These are phyloP conservation scores for Rhododendron henanense DNA, from an alignment of 148 eudicot species.

Conservation along the genomic window DNA sequence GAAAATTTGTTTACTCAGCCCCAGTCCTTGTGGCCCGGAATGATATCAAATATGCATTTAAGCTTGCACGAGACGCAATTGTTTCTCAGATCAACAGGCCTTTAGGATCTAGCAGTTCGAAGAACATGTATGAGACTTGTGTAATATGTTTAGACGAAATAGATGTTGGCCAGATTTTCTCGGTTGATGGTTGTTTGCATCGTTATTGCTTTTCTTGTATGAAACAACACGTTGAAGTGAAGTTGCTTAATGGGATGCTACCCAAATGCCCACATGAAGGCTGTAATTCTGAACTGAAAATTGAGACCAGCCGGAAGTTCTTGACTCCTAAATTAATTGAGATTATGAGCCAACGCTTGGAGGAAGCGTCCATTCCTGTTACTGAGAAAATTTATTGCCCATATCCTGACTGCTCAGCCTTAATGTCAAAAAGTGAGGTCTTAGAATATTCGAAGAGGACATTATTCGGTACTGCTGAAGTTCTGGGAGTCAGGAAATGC, in stretches of 20 bases:
- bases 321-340: constrained; percentile 52
- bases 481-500: constrained; percentile 47
- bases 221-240: constrained; percentile 71
- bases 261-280: constrained; percentile 80
- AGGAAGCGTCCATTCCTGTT: constrained; percentile 71
- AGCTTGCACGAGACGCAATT: constrained; percentile 73
- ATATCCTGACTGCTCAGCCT: constrained; percentile 71
- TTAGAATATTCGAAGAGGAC: constrained; percentile 29
- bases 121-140: constrained; percentile 41
- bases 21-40: constrained; percentile 46
- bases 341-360: constrained; percentile 50
- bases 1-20: constrained; percentile 37
- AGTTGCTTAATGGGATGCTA: constrained; percentile 51
- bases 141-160: constrained; percentile 65
- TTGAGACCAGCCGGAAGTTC: constrained; percentile 49
- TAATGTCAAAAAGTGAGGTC: constrained; percentile 63
- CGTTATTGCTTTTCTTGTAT: constrained; percentile 75
- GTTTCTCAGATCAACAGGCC: constrained; percentile 34
- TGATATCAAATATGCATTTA: constrained; percentile 55
- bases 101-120: constrained; percentile 21
- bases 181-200: constrained; percentile 55
- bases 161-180: constrained; percentile 36
- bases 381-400: constrained; percentile 73
- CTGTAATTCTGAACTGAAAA: constrained; percentile 44
- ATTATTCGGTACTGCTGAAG: background rate